Evolutionary conservation across 73 alveolate species (phyloP).

Genomic region (Strombidium stylifer): DNA sequence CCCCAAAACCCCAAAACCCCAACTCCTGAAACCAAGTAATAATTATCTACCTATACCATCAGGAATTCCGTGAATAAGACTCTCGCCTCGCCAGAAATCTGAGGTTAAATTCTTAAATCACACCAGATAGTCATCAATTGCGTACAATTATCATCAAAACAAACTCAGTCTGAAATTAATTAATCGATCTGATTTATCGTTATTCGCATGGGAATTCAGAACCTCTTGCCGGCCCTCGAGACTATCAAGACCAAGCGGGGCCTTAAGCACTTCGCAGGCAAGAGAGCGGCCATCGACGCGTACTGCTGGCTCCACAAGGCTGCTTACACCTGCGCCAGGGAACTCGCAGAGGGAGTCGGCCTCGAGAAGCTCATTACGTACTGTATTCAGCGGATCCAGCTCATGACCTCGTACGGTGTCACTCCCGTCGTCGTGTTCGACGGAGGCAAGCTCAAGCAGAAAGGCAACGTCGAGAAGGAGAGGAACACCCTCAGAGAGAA

Average conservation of each 20-base stretch:
- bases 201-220: constrained; percentile 87
- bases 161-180: too few species aligned
- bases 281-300: constrained; percentile 89
- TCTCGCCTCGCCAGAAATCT: too few species aligned
- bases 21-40: too few species aligned
- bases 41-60: too few species aligned
- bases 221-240: constrained; percentile 74
- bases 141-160: too few species aligned
- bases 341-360: constrained; percentile 73
- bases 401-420: constrained; percentile 70
- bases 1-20: too few species aligned
- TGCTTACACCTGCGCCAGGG: constrained; percentile 79
- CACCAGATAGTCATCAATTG: too few species aligned
- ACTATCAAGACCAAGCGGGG: constrained; percentile 76
- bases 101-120: too few species aligned
- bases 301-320: constrained; percentile 98
- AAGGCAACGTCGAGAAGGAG: constrained; percentile 80
- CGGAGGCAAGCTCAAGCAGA: constrained; percentile 96
- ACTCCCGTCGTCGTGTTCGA: constrained; percentile 95
- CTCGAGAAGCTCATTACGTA: constrained; percentile 72
- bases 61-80: too few species aligned
- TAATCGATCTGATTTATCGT: too few species aligned
- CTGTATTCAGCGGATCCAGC: constrained; percentile 75
- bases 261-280: constrained; percentile 76
- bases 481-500: constrained; percentile 72